Evolutionary conservation across 768 basidiomycete species (phyloP).

Genomic region (Dentipellis fragilis): DNA sequence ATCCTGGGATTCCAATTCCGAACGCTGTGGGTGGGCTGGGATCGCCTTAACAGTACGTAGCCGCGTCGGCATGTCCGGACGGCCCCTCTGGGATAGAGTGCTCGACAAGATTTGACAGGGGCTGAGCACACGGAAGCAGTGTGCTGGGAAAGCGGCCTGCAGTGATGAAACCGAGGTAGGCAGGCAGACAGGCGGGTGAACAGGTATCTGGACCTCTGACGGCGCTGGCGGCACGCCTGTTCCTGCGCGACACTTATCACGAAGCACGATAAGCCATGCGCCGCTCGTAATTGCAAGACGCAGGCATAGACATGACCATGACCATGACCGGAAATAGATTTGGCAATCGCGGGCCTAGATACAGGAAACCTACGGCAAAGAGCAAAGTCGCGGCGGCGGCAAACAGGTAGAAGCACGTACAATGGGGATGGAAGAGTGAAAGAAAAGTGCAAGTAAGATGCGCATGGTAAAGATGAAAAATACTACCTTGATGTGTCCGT

Average conservation of each 20-base stretch:
- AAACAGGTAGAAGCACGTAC: neutral
- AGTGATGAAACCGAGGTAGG: too few species aligned
- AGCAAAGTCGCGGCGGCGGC: neutral
- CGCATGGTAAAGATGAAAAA: constrained; percentile 1
- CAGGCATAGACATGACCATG: neutral
- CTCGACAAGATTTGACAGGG: too few species aligned
- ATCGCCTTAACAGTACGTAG: too few species aligned
- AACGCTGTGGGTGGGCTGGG: too few species aligned
- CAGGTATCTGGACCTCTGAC: too few species aligned
- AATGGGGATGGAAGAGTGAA: neutral
- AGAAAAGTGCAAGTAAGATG: constrained; percentile 5
- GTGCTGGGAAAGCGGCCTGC: too few species aligned
- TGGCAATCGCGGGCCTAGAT: neutral
- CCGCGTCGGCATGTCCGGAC: too few species aligned
- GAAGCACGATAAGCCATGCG: neutral
- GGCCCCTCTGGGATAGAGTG: too few species aligned
- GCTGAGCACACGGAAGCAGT: too few species aligned
- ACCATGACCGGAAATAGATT: neutral
- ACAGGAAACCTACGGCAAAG: neutral
- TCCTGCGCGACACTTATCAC: neutral
- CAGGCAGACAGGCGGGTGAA: too few species aligned
- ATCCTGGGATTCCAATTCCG: too few species aligned
- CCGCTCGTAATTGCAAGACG: neutral
- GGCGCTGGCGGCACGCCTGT: too few species aligned
- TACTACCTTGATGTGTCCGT: constrained; percentile 4